These are phyloP conservation scores for Polyporus tsugae DNA, from an alignment of 1,284 basidiomycete genomes.

Conservation along the genomic window DNA sequence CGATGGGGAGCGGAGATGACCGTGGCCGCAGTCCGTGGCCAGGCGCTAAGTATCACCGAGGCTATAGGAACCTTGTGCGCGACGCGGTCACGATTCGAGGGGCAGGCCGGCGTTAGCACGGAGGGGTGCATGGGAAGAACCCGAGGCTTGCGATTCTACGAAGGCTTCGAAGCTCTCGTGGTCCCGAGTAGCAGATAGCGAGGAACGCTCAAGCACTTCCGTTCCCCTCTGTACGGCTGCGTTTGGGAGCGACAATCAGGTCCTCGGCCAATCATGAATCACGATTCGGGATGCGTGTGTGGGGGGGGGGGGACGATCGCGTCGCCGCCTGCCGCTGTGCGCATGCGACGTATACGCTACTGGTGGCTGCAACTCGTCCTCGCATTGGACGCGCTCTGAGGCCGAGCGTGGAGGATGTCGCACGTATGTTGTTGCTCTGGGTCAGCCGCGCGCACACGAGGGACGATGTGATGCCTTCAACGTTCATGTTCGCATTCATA, in stretches of 20 bases:
- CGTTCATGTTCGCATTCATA: conserved; percentile 5
- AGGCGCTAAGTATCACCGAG: background rate
- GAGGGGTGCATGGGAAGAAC: background rate
- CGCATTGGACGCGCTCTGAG: background rate
- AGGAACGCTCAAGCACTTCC: background rate
- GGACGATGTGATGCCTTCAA: background rate
- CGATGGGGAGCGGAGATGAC: background rate
- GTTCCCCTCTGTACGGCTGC: background rate
- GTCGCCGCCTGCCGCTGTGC: background rate
- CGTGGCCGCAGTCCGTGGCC: background rate
- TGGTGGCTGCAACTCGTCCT: background rate
- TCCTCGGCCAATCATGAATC: conserved; percentile 2
- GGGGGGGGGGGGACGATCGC: conserved; percentile 6
- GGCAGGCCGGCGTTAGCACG: background rate
- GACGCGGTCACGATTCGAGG: background rate
- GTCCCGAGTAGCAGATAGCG: conserved; percentile 1
- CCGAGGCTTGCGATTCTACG: background rate
- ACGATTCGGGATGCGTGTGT: background rate
- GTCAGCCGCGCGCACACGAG: conserved; percentile 2
- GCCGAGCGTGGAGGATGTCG: background rate
- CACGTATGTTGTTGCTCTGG: background rate
- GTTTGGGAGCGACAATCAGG: conserved; percentile 7
- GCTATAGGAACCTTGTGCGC: background rate
- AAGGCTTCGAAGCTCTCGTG: background rate
- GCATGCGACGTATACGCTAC: conserved; percentile 1